Evolutionary conservation across 2,329 filamentous ascomycete genomes (phyloP), one percentile per base, ranked within the genome.

Genomic region (Blastomyces emzantsi): DNA sequence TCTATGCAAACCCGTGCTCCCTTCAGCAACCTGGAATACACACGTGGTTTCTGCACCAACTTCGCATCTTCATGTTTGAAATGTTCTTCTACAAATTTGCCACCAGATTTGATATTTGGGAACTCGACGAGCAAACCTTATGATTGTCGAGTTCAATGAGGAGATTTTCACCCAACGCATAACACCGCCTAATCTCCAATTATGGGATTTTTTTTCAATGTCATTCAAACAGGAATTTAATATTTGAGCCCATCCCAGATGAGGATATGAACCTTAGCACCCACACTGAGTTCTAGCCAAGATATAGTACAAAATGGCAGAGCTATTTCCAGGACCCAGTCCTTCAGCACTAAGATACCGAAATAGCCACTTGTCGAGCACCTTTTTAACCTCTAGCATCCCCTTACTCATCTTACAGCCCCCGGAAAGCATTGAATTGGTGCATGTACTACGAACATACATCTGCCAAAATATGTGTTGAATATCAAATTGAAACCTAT

Each of bases 1-100:
- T 7, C 41, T 39, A 28, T 9, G 3, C 41, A 49, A 30, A n/a
- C 47, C 17, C 30, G 39, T 36, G 19, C 15, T 13, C 33, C 28
- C 1, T 19, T 62, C 13, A 54, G 15, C 30, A 41, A 22, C 25
- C 11, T 47, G 4, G 47, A 41, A 22, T 43, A 43, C 36, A 55
- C 17, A 62, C 9, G 33, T 62, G 60, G 49, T 49, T 55, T 25
- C 60, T 62, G n/a, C 60, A 62, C 55, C 45, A 54, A 41, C 60
- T 62, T 2, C 33, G 45, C 49, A 17, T 19, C 17, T 62, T 49
- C 2, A 22, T 33, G 1, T 15, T 62, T 25, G 30, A 62, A 52
- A 62, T 54, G 33, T 8, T 19, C 45, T 49, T 30, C 8, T 54
- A 39, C 22, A 36, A 22, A 43, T 3, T 30, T 39, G 13, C 9